Conservation (phyloP, 164 flowering plant genomes). For the Stephania yunnanensis region DNA sequence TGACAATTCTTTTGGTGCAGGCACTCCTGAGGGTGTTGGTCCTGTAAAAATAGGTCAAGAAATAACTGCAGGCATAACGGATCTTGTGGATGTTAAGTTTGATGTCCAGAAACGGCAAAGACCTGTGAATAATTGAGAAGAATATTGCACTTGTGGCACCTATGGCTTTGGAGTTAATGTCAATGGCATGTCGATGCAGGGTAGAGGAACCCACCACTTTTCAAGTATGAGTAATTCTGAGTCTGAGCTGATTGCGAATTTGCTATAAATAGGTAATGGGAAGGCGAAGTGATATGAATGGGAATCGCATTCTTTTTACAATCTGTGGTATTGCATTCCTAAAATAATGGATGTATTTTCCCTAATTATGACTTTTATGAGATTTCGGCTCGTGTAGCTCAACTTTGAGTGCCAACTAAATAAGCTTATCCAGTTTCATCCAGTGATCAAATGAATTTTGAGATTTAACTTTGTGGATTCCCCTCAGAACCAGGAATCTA, state of each 20-base stretch:
- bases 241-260: background rate
- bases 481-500: too few species aligned
- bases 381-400: background rate
- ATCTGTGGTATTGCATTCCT: conserved; percentile 6
- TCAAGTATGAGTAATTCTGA: background rate
- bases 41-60: conserved; percentile 86
- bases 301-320: background rate
- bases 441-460: background rate
- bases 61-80: conserved; percentile 90
- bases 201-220: background rate
- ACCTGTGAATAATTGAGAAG: conserved; percentile 22
- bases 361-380: background rate
- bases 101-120: conserved; percentile 54
- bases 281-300: background rate
- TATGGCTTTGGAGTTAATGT: background rate
- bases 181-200: background rate
- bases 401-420: background rate
- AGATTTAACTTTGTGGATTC: background rate
- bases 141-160: background rate
- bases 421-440: background rate
- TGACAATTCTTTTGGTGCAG: conserved; percentile 33
- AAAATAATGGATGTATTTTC: background rate
- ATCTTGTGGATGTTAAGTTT: conserved; percentile 62
- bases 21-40: conserved; percentile 92
- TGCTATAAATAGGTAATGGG: background rate